A percentile compares a stretch with the other conserved stretches of the same genome.
Conservation (phyloP, 257 asterid species). For the Solanum neorickii region DNA sequence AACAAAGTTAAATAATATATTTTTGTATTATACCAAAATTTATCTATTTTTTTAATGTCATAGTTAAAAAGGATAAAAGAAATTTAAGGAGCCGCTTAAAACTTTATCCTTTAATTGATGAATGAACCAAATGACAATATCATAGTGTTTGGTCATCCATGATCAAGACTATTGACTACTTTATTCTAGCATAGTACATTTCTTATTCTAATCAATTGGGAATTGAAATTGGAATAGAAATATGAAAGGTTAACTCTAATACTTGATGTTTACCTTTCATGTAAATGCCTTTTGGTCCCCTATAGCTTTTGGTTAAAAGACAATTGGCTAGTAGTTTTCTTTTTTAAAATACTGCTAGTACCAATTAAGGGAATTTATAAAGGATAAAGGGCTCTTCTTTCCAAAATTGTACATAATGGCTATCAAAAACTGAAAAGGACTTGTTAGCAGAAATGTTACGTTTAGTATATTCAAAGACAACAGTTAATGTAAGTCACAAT, state of each 20-base stretch:
- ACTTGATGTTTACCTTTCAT: background rate
- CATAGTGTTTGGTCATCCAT: background rate
- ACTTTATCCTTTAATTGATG: background rate
- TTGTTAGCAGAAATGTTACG: background rate
- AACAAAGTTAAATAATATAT: too few relatives aligned
- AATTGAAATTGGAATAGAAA: background rate
- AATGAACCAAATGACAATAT: background rate
- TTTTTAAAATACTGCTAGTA: background rate
- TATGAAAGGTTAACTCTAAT: background rate
- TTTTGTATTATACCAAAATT: too few relatives aligned
- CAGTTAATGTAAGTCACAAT: background rate
- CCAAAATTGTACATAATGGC: background rate
- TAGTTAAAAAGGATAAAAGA: background rate
- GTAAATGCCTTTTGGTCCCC: background rate
- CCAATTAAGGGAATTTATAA: background rate
- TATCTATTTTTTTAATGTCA: too few relatives aligned
- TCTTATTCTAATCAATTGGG: background rate
- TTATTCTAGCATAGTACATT: background rate
- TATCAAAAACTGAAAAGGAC: background rate
- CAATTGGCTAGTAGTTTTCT: background rate
- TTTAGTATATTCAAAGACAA: background rate
- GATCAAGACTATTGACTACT: background rate
- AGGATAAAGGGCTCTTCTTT: background rate
- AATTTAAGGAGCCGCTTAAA: background rate
- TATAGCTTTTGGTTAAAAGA: background rate